phyloP scores from a whole-genome alignment of 371 early-diverging fungal genomes.

The Lichtheimia hyalospora region DNA sequence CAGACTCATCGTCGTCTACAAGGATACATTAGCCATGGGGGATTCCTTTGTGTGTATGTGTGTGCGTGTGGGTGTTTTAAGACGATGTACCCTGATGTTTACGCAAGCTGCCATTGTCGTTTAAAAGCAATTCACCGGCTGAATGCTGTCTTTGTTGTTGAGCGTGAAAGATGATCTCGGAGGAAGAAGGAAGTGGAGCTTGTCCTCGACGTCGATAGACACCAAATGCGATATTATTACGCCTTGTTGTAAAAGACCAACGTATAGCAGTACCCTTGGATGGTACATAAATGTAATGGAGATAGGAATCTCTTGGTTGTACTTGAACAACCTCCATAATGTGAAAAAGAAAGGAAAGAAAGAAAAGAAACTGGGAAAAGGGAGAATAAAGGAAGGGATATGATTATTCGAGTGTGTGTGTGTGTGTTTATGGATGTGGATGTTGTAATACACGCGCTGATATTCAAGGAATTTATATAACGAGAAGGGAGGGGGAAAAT shows the following conservation, averaged over 20 bases:
- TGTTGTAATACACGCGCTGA: too few species aligned
- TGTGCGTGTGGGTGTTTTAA: not conserved
- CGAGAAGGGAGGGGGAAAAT: not conserved
- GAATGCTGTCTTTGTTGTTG: conserved; percentile 23
- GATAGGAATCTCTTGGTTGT: conserved; percentile 81
- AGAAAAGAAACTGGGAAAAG: not conserved
- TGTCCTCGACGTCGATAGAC: conserved; percentile 39
- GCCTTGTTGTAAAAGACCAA: conserved; percentile 90
- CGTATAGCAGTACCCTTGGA: conserved; percentile 71
- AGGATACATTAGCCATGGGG: not conserved
- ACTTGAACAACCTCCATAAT: conserved; percentile 83
- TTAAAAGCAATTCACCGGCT: conserved; percentile 12
- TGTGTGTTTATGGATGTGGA: too few species aligned
- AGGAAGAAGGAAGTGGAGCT: conserved; percentile 21
- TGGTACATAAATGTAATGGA: conserved; percentile 78
- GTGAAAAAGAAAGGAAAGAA: conserved; percentile 7
- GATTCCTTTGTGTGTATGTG: not conserved
- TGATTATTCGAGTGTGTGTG: too few species aligned
- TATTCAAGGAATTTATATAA: too few species aligned
- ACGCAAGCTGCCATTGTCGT: conserved; percentile 1
- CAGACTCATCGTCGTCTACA: conserved; percentile 12
- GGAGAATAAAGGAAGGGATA: not conserved
- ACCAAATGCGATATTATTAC: conserved; percentile 91
- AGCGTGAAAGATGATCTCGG: conserved; percentile 21
- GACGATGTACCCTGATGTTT: not conserved